Evolutionary conservation across 805 yeast species (phyloP).

Genomic region (Cyberlindnera saturnus): DNA sequence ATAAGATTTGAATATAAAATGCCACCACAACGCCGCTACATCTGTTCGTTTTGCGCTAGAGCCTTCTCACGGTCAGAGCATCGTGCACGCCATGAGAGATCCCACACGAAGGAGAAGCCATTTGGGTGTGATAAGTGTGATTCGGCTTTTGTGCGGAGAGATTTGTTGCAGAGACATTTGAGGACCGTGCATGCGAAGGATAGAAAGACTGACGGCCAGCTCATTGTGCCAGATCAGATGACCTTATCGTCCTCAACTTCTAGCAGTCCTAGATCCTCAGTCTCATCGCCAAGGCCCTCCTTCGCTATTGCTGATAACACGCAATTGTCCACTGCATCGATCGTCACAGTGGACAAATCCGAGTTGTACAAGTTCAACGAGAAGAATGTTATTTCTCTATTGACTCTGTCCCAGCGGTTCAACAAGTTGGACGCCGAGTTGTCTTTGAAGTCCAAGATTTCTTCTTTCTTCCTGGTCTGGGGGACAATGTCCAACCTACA

Average conservation of each 20-base stretch:
- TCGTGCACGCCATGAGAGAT: slow-evolving; percentile 69
- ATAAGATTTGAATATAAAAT: slow-evolving; percentile 2
- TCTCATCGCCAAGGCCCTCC: neutral
- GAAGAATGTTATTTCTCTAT: slow-evolving; percentile 27
- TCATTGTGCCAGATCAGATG: no score
- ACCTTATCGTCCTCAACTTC: neutral
- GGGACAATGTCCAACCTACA: slow-evolving; percentile 25
- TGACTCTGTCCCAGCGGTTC: slow-evolving; percentile 27
- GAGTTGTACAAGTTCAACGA: slow-evolving; percentile 16
- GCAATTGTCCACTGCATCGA: no score
- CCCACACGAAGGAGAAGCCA: slow-evolving; percentile 78
- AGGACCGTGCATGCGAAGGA: slow-evolving; percentile 60
- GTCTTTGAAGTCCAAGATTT: slow-evolving; percentile 15
- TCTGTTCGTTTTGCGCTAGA: slow-evolving; percentile 75
- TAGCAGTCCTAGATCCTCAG: neutral
- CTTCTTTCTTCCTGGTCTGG: slow-evolving; percentile 16
- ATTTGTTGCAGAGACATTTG: slow-evolving; percentile 68
- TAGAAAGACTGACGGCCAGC: neutral
- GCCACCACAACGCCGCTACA: slow-evolving; percentile 55
- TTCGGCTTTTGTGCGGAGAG: slow-evolving; percentile 71
- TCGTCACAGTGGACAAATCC: slow-evolving; percentile 2
- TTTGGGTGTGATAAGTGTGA: slow-evolving; percentile 67
- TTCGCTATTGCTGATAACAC: no score
- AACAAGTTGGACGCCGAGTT: slow-evolving; percentile 1
- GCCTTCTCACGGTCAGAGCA: slow-evolving; percentile 79